Percentiles rank a stretch among this genome's conserved stretches.
These are phyloP conservation scores for Candida mattraensis DNA, from an alignment of 805 yeast genomes.

Conservation along the genomic window DNA sequence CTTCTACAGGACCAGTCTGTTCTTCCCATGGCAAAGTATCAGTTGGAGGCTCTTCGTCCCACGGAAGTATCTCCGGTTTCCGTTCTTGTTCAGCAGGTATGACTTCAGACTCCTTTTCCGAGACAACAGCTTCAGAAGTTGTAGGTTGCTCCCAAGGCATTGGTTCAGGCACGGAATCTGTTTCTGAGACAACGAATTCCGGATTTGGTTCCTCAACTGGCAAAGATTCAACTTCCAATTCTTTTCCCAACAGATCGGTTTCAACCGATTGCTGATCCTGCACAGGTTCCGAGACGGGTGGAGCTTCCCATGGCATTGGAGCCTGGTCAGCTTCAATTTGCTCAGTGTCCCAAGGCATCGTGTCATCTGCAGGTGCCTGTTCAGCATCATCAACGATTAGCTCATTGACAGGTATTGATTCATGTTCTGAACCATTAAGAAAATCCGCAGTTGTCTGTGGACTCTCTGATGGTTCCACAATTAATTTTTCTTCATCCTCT, in stretches of 20 bases:
- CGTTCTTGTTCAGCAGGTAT: too few species aligned
- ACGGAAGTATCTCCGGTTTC: too few species aligned
- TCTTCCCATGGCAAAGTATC: constrained; percentile 7
- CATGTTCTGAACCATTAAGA: background rate
- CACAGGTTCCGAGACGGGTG: too few species aligned
- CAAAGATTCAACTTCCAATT: too few species aligned
- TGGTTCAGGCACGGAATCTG: constrained; percentile 1
- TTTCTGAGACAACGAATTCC: background rate
- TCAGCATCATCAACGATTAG: background rate
- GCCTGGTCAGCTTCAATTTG: background rate
- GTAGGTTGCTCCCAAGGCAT: constrained; percentile 7
- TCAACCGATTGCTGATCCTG: too few species aligned
- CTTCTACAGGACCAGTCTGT: background rate
- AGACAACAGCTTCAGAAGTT: background rate
- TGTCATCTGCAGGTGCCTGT: background rate
- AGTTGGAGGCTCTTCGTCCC: background rate
- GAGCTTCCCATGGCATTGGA: constrained; percentile 7
- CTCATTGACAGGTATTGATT: background rate
- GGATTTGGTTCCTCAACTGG: background rate
- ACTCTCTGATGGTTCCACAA: constrained; percentile 1
- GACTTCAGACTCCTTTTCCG: background rate
- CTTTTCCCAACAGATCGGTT: too few species aligned
- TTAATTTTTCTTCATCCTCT: background rate
- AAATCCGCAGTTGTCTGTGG: background rate
- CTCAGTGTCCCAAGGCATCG: constrained; percentile 20